Evolutionary conservation across 23 red algal species (phyloP).

Genomic region (Agarophyton chilense): DNA sequence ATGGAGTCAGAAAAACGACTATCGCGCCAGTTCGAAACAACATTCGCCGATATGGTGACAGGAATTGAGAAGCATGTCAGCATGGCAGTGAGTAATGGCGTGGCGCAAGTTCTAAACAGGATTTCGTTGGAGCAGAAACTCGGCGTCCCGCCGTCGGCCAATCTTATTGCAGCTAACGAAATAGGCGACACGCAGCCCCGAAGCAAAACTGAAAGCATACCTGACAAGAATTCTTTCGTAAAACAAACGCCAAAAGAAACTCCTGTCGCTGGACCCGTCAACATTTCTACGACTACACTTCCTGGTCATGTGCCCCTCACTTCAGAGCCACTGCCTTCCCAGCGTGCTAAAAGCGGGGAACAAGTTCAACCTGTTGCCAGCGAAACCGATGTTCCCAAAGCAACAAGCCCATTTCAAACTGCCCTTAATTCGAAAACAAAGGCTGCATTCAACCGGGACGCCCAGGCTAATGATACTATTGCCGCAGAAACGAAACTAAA

Average conservation of each 20-base stretch:
- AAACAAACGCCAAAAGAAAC: not conserved
- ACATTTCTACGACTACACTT: not conserved
- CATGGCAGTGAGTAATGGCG: conserved; percentile 1
- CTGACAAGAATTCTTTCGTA: not conserved
- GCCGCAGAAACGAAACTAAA: not conserved
- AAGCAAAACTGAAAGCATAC: not conserved
- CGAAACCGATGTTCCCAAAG: not conserved
- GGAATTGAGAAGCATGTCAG: conserved; percentile 9
- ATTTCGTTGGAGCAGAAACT: conserved; percentile 9
- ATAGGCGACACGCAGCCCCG: not conserved
- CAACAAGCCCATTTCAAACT: not conserved
- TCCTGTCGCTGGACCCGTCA: not conserved
- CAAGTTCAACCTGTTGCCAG: not conserved
- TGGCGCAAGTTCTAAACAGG: conserved; percentile 10
- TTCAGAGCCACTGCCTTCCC: not conserved
- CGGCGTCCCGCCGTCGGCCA: not conserved
- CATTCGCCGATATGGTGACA: not conserved
- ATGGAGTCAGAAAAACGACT: not conserved
- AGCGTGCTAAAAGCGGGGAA: not conserved
- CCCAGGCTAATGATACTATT: not conserved
- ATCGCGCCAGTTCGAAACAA: not conserved
- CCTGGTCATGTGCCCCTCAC: not conserved
- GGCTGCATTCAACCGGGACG: not conserved
- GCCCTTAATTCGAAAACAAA: not conserved
- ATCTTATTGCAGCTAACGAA: not conserved